Evolutionary conservation across 106 monocot genomes (phyloP).

Genomic region (Cymbidium sinense): DNA sequence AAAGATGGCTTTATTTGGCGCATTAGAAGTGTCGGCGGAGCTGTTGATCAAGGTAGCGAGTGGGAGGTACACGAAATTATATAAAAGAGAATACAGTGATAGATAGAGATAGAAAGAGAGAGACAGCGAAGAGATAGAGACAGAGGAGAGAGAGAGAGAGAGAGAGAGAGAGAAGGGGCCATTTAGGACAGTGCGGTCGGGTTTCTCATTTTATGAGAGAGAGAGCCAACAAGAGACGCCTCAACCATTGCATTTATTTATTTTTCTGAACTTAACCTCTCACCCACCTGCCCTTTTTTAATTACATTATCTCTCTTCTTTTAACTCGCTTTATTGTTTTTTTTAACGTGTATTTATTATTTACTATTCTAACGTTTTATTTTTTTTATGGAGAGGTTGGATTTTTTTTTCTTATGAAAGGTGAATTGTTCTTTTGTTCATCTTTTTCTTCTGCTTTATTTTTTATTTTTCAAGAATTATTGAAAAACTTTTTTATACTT

Average conservation of each 20-base stretch:
- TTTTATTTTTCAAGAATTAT: too few species aligned
- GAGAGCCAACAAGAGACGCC: not conserved
- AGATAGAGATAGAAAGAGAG: not conserved
- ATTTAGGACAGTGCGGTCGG: not conserved
- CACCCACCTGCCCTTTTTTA: not conserved
- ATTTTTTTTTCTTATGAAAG: too few species aligned
- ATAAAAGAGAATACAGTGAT: not conserved
- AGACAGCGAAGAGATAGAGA: not conserved
- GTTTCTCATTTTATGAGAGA: not conserved
- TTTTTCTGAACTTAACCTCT: slow-evolving; percentile 5
- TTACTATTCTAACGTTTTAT: not conserved
- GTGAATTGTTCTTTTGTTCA: too few species aligned
- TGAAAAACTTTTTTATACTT: too few species aligned
- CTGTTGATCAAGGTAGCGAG: not conserved
- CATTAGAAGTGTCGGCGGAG: not conserved
- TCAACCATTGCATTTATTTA: slow-evolving; percentile 1
- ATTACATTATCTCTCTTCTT: not conserved
- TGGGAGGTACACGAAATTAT: not conserved
- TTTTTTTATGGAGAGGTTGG: too few species aligned
- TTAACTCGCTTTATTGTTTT: not conserved
- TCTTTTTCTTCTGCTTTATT: too few species aligned
- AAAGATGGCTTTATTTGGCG: not conserved
- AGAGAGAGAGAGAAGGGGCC: not conserved
- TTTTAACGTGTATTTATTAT: not conserved
- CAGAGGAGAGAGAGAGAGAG: not conserved